Evolutionary conservation across 139 green algal species (phyloP).

Genomic region (Pleodorina starrii): DNA sequence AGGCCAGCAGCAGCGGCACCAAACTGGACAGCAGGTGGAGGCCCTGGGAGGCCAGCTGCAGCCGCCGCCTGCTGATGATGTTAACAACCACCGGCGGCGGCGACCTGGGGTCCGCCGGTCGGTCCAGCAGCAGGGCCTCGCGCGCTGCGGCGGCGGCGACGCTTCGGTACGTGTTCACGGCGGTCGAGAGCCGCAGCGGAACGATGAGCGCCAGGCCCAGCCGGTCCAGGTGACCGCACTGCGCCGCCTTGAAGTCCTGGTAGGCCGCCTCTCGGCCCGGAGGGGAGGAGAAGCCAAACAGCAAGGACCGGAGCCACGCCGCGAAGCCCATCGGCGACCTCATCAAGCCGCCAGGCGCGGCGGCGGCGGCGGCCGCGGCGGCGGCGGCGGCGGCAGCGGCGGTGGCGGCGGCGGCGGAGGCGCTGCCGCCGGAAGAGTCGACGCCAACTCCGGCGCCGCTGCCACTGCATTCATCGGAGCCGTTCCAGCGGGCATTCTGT

Average conservation of each 20-base stretch:
- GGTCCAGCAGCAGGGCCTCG: background rate
- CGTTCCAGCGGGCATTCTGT: too few species aligned
- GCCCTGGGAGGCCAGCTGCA: background rate
- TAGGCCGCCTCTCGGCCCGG: background rate
- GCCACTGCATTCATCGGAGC: too few species aligned
- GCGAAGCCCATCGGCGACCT: too few species aligned
- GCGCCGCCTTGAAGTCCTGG: conserved; percentile 16
- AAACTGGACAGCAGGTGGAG: background rate
- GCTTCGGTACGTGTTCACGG: background rate
- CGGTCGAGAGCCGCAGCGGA: background rate
- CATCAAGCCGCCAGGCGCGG: background rate
- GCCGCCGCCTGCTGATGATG: too few species aligned
- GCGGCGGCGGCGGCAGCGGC: too few species aligned
- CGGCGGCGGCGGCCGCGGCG: too few species aligned
- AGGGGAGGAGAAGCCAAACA: background rate
- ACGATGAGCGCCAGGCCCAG: background rate
- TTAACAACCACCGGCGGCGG: too few species aligned
- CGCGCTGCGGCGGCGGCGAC: background rate
- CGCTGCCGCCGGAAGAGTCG: too few species aligned
- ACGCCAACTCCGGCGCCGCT: too few species aligned
- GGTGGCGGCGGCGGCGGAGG: background rate
- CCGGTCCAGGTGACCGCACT: background rate
- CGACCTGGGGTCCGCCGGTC: background rate
- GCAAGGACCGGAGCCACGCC: background rate
- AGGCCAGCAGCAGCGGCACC: background rate